A percentile compares a stretch with the other conserved stretches of the same genome.
Conservation (phyloP, 371 early-diverging fungal species). For the Mucor piriformis region DNA sequence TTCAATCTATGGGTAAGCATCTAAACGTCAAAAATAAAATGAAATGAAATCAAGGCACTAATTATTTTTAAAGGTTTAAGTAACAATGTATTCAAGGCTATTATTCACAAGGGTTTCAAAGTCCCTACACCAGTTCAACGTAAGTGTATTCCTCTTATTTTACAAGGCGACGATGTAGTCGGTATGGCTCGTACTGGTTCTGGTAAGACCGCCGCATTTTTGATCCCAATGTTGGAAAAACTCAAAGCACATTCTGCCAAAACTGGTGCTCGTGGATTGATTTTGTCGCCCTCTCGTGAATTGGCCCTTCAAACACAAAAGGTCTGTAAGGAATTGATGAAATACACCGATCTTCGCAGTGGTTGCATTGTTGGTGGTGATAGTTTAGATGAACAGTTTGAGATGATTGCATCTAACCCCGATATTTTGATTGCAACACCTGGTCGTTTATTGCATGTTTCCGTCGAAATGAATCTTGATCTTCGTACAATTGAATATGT, state of each 20-base stretch:
- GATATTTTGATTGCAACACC: conserved; percentile 98
- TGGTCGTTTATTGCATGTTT: conserved; percentile 94
- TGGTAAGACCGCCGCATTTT: conserved; percentile 98
- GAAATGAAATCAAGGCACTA: not conserved
- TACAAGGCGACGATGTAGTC: conserved; percentile 93
- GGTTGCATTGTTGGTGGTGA: conserved; percentile 97
- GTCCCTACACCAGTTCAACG: conserved; percentile 99
- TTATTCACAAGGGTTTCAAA: conserved; percentile 91
- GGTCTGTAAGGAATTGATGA: conserved; percentile 86
- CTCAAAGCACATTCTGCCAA: conserved; percentile 89
- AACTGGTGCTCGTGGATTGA: conserved; percentile 85
- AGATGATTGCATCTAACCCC: conserved; percentile 88
- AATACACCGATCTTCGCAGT: conserved; percentile 89
- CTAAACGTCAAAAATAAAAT: not conserved
- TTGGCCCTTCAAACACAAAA: conserved; percentile 96
- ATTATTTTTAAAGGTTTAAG: conserved; percentile 59
- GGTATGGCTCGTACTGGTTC: conserved; percentile 99
- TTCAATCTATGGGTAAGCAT: conserved; percentile 91
- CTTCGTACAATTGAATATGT: conserved; percentile 90
- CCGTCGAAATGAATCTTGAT: conserved; percentile 93
- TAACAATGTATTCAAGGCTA: conserved; percentile 80
- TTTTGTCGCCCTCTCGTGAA: conserved; percentile 95
- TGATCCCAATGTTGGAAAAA: conserved; percentile 92
- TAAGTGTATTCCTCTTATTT: conserved; percentile 90
- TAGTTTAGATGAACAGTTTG: conserved; percentile 91